Conservation (phyloP, 2,329 filamentous ascomycete genomes). For the Didymella pomorum region DNA sequence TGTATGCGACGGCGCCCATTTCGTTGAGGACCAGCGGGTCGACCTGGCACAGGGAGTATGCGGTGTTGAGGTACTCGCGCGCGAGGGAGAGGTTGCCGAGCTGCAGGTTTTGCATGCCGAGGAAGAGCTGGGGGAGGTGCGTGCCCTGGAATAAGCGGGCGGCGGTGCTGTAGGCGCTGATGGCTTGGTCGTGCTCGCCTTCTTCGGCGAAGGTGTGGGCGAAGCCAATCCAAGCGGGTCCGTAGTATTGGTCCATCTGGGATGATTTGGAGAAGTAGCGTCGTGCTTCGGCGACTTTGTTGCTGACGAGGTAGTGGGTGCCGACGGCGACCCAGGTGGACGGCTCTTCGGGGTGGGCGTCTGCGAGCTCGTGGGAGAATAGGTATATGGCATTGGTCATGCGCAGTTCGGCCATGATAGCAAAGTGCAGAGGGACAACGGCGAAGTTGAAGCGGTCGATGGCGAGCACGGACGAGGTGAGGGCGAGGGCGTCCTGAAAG, state of each 20-base stretch:
- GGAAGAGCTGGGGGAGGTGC: conserved; percentile 91
- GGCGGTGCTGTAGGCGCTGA: conserved; percentile 95
- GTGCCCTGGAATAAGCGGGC: conserved; percentile 95
- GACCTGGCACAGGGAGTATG: conserved; percentile 80
- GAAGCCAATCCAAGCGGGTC: conserved; percentile 97
- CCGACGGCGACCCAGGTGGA: conserved; percentile 94
- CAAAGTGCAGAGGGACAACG: conserved; percentile 89
- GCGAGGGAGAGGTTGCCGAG: conserved; percentile 94
- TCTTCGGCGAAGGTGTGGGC: conserved; percentile 98
- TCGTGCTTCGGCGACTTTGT: conserved; percentile 89
- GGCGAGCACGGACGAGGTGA: conserved; percentile 83
- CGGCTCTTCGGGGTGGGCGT: conserved; percentile 88
- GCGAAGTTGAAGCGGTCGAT: conserved; percentile 88
- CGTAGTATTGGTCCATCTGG: conserved; percentile 97
- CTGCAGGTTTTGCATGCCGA: conserved; percentile 98
- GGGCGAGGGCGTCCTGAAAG: conserved; percentile 83
- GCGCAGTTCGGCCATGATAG: conserved; percentile 86
- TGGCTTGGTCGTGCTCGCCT: conserved; percentile 97
- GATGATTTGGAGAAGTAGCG: conserved; percentile 97
- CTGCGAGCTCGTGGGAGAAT: conserved; percentile 89
- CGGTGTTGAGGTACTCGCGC: conserved; percentile 91
- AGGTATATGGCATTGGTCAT: conserved; percentile 90
- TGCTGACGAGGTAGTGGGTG: conserved; percentile 90
- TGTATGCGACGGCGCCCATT: conserved; percentile 94
- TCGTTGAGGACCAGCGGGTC: conserved; percentile 95